Evolutionary conservation across 2,329 filamentous ascomycete species (phyloP), one percentile per base, ranked within the genome.

Genomic region (Fusarium dimerum): DNA sequence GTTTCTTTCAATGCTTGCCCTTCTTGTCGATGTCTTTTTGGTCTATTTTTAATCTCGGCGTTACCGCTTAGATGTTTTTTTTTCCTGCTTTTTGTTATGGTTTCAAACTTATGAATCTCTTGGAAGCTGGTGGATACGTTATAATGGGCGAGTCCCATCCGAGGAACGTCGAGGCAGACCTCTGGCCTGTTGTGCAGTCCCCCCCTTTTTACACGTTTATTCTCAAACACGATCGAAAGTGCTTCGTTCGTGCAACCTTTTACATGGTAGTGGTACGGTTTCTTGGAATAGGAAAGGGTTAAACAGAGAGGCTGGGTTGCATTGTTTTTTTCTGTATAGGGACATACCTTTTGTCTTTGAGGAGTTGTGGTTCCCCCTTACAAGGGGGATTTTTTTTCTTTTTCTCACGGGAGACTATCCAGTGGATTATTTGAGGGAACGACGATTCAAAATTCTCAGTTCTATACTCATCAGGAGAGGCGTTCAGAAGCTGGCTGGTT

Each of bases 181-280:
- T 53, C 51, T 54, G 57, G 16, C 48, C 48, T 48, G 20, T 47
- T 42, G 57, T 48, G 48, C 54, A 57, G 51, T 20, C 45, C 59
- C 61, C 20, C 20, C 59, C 61, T 7, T 7, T 26, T 26, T 60
- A 63, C 62, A 64, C 62, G 63, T 65, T 65, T 64, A 63, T 60
- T 62, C 51, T 57, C 20, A 50, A 47, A 53, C 52, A 56, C 58
- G 63, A 64, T 65, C 56, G 63, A 65, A 65, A 65, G 63, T 61
- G 63, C 63, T 65, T 65, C 63, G 46, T 60, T 56, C 63, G 63
- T 53, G 62, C 46, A 52, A n/a, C 36, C 11, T 47, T 29, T n/a
- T 17, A 29, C 34, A 36, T 26, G 39, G 34, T 10, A 36, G 41
- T 48, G 47, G 47, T 52, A 43, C 43, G 57, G 57, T 43, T 43